Conservation (phyloP, 495 filamentous ascomycete genomes). For the Neurospora sp. region DNA sequence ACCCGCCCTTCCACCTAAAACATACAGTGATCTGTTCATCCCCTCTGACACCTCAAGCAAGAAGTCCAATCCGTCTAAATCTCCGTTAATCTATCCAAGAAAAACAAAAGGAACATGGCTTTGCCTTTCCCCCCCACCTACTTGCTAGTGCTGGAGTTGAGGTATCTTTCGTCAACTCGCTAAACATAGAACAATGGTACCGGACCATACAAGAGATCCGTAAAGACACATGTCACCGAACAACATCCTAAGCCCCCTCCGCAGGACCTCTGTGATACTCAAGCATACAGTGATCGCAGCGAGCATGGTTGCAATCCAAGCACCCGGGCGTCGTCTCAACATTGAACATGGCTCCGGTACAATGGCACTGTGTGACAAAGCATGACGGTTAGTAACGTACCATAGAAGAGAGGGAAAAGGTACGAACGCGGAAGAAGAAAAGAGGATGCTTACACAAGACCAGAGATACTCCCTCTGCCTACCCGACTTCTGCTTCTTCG, state of each 20-base stretch:
- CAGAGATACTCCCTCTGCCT: not conserved
- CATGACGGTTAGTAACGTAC: not conserved
- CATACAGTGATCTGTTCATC: no score
- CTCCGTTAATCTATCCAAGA: no score
- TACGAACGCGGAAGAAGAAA: not conserved
- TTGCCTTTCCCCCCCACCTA: no score
- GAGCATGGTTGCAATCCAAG: slow-evolving; percentile 1
- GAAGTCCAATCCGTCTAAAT: no score
- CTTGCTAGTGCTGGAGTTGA: no score
- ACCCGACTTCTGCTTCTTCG: not conserved
- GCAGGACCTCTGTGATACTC: not conserved
- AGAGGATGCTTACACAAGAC: slow-evolving; percentile 6
- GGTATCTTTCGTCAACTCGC: no score
- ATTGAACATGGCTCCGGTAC: not conserved
- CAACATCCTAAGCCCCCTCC: not conserved
- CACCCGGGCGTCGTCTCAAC: not conserved
- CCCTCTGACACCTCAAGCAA: no score
- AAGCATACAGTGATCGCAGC: not conserved
- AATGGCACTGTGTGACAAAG: not conserved
- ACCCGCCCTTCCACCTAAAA: no score
- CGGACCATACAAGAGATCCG: no score
- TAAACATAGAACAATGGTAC: no score
- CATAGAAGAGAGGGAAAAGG: not conserved
- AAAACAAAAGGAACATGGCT: no score
- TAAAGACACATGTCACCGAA: no score